A percentile compares a stretch with the other conserved stretches of the same genome.
Evolutionary conservation across 2,329 filamentous ascomycete species (phyloP).

Genomic region (Fusarium sp.): DNA sequence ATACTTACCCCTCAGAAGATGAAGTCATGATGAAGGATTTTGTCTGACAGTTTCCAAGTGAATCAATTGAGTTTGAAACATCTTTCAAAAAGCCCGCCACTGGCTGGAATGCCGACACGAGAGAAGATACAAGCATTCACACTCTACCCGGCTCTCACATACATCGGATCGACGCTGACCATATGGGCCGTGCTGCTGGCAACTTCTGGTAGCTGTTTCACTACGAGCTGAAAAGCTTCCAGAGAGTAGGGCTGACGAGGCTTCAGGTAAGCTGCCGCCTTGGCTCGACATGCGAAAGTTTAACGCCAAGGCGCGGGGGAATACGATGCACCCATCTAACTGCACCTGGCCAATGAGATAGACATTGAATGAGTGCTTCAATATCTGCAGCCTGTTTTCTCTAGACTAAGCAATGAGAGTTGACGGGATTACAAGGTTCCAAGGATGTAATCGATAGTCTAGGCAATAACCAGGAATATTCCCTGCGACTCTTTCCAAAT

Average conservation of each 20-base stretch:
- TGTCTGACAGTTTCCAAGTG: not conserved
- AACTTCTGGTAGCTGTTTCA: not conserved
- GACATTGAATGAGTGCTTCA: not conserved
- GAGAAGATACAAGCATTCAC: too few relatives aligned
- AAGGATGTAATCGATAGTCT: too few relatives aligned
- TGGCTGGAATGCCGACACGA: not conserved
- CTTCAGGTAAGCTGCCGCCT: not conserved
- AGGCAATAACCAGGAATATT: not conserved
- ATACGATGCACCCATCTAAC: constrained; percentile 20
- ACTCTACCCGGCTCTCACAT: not conserved
- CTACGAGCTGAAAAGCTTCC: not conserved
- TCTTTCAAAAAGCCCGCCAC: accelerated
- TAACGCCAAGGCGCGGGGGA: constrained; percentile 17
- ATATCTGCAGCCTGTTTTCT: not conserved
- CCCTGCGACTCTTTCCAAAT: not conserved
- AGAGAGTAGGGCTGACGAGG: not conserved
- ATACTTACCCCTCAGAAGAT: not conserved
- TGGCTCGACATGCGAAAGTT: not conserved
- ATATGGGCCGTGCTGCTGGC: not conserved
- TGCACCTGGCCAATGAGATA: not conserved
- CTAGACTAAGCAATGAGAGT: not conserved
- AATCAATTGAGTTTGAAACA: not conserved
- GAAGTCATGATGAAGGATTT: constrained; percentile 13
- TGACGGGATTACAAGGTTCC: not conserved
- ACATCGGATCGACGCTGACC: not conserved